Evolutionary conservation across 2,329 filamentous ascomycete genomes (phyloP).

Genomic region (Arthrobotrys conoides): DNA sequence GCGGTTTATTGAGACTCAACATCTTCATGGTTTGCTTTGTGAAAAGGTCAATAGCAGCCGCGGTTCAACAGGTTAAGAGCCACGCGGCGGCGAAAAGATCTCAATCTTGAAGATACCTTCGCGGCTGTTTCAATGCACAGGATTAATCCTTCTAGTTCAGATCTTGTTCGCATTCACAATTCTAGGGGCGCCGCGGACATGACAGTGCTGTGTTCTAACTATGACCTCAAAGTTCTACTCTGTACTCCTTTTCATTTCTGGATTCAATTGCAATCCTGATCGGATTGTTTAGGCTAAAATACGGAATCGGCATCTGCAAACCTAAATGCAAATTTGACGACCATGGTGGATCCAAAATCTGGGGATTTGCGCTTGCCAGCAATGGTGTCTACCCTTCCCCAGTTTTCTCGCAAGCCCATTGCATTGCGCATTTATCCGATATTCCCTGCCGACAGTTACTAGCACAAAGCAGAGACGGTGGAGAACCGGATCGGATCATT

Average conservation of each 20-base stretch:
- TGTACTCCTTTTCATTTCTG: constrained; percentile 7
- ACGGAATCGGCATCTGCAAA: constrained; percentile 33
- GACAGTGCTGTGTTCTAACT: neutral
- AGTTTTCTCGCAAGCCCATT: constrained; percentile 29
- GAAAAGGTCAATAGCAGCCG: neutral
- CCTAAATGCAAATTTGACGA: constrained; percentile 40
- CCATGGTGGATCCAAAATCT: constrained; percentile 48
- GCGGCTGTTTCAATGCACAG: constrained; percentile 12
- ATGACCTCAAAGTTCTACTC: neutral
- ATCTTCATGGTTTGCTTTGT: neutral
- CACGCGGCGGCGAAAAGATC: constrained; percentile 3
- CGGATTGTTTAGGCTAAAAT: constrained; percentile 50
- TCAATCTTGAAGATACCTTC: neutral
- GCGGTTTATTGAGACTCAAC: neutral
- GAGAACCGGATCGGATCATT: constrained; percentile 59
- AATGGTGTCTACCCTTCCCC: constrained; percentile 29
- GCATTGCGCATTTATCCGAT: constrained; percentile 59
- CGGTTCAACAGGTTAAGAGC: constrained; percentile 4
- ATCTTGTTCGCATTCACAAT: neutral
- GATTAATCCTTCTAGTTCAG: neutral
- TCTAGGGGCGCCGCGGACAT: too few species aligned
- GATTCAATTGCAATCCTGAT: neutral
- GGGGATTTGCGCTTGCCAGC: constrained; percentile 42
- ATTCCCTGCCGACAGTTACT: constrained; percentile 40
- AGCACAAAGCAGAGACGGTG: constrained; percentile 23